Conservation (phyloP, 2,329 filamentous ascomycete species). For the Septoria linicola region DNA sequence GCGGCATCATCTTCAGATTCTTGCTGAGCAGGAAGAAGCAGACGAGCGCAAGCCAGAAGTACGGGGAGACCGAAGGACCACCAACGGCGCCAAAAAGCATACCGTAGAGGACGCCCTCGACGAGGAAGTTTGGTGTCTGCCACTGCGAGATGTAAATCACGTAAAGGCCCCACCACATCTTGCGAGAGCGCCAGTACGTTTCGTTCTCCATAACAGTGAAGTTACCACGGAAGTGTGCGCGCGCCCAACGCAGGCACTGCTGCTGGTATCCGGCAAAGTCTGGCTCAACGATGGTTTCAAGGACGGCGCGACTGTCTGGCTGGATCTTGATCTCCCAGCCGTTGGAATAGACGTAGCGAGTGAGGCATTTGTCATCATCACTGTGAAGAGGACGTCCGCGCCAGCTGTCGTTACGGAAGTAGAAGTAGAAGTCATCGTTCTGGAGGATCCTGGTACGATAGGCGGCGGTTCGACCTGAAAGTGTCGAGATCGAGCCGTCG, state of each 20-base stretch:
- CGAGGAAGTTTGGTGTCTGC: conserved; percentile 57
- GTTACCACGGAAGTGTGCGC: conserved; percentile 61
- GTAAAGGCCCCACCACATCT: conserved; percentile 55
- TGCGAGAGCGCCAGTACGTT: conserved; percentile 34
- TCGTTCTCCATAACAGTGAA: conserved; percentile 46
- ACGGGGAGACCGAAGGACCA: conserved; percentile 1
- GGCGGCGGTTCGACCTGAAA: conserved; percentile 57
- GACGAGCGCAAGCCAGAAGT: conserved; percentile 22
- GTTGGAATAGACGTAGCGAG: conserved; percentile 52
- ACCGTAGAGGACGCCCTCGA: conserved; percentile 49
- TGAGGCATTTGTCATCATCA: conserved; percentile 64
- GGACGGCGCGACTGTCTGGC: conserved; percentile 47
- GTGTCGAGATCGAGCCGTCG: conserved; percentile 59
- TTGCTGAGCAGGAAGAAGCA: conserved; percentile 58
- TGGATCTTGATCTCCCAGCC: conserved; percentile 59
- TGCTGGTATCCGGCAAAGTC: conserved; percentile 49
- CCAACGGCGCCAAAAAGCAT: conserved; percentile 34
- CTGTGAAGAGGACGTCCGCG: conserved; percentile 51
- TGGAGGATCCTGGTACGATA: conserved; percentile 54
- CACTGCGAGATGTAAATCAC: conserved; percentile 57
- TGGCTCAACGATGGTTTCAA: conserved; percentile 56
- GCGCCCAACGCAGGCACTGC: conserved; percentile 58
- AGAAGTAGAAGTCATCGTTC: conserved; percentile 43
- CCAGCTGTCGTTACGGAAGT: conserved; percentile 54
- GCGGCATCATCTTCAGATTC: conserved; percentile 56